These are phyloP conservation scores for Xylariales sp. DNA, from an alignment of 2,329 filamentous ascomycete species.

Conservation along the genomic window DNA sequence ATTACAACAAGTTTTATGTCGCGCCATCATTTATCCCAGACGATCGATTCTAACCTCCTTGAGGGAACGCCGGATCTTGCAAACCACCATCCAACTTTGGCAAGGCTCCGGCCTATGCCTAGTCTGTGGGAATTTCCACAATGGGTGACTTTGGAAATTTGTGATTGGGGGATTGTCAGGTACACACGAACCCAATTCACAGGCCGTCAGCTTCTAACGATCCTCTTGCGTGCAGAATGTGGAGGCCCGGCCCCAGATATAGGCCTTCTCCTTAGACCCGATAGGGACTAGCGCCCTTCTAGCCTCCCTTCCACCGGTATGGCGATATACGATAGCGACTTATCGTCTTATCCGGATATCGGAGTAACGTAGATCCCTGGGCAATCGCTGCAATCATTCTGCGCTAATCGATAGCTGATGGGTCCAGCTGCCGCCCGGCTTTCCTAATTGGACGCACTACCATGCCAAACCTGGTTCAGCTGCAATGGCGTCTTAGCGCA, in stretches of 20 bases:
- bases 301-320: constrained; percentile 5
- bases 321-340: constrained; percentile 25
- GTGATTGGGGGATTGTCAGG: background rate
- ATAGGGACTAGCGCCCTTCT: constrained; percentile 18
- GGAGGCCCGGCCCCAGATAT: background rate
- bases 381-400: background rate
- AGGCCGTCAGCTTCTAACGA: background rate
- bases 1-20: background rate
- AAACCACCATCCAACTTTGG: constrained; percentile 1
- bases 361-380: constrained; percentile 29
- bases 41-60: background rate
- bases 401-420: constrained; percentile 27
- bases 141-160: background rate
- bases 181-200: background rate
- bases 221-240: background rate
- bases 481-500: constrained; percentile 28
- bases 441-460: constrained; percentile 31
- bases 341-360: background rate
- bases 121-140: background rate
- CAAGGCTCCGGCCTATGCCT: background rate
- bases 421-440: constrained; percentile 19
- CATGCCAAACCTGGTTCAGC: constrained; percentile 23
- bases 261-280: constrained; percentile 10
- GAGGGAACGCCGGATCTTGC: background rate
- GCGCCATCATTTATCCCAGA: background rate